Evolutionary conservation across 805 yeast species (phyloP), one percentile per base, ranked within the genome.

Genomic region (Teunomyces kruisii): DNA sequence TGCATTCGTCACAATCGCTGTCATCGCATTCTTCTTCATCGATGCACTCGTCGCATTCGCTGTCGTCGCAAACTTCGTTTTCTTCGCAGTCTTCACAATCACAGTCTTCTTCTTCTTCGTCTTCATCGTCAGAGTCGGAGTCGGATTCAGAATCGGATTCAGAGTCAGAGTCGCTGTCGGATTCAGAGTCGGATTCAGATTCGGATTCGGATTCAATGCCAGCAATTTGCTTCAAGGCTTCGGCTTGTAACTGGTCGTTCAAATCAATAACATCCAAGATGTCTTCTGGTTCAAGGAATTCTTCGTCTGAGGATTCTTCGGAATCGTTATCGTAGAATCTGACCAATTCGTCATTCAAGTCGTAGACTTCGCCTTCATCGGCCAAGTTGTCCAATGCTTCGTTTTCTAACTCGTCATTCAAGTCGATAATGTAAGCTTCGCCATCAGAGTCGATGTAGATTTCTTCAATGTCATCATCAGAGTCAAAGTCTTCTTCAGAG

Each of bases 181-280:
- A 47, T 19, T 33, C 45, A 22, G 44, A 31, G 12, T 39, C 45
- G 37, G 49, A 45, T 14, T 47, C 53, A 27, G 54, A 48, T 46
- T 56, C 57, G 46, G 51, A 53, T 35, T 44, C 54, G 38, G 57
- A 46, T 19, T 55, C 56, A 53, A 55, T 53, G 38, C 56, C 67
- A 42, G 67, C 64, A 50, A 70, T 65, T 44, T 57, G 57, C 31
- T 49, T 56, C 38, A 62, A 51, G 6, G 70, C 71, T 40, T 65
- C 61, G 16, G 64, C 68, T 52, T 67, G 69, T 48, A 68, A 59
- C 50, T 61, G 67, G 44, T 70, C 73, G 48, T 68, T 68, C 61
- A 69, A 51, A 57, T 70, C 75, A 22, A 67, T 56, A 14, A 65
- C 51, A 40, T 68, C 73, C 36, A 58, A 56, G 32, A 56, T 55